Evolutionary conservation across 1,284 basidiomycete genomes (phyloP).

Genomic region (Ceratobasidium sp.): DNA sequence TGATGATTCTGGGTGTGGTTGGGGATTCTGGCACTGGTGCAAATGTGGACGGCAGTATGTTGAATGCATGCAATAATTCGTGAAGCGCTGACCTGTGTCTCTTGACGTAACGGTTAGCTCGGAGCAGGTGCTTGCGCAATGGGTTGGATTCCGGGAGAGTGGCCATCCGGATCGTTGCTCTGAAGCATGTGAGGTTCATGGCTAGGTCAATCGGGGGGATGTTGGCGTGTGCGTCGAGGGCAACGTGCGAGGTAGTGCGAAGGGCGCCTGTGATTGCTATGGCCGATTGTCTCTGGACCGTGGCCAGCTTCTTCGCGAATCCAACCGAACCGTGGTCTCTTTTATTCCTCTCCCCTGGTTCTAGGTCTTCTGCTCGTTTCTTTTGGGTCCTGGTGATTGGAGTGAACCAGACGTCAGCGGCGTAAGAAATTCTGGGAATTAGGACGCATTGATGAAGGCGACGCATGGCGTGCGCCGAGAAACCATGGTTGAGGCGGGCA

Average conservation of each 20-base stretch:
- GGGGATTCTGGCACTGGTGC: conserved; percentile 11
- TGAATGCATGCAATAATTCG: background rate
- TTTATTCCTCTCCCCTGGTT: background rate
- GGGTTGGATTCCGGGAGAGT: conserved; percentile 42
- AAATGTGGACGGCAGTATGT: conserved; percentile 16
- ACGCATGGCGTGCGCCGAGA: conserved; percentile 38
- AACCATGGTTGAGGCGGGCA: conserved; percentile 44
- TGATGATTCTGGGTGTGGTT: conserved; percentile 11
- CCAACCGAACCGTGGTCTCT: background rate
- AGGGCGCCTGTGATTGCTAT: conserved; percentile 46
- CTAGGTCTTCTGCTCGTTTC: conserved; percentile 17
- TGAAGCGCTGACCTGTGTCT: conserved; percentile 23
- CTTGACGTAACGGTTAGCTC: background rate
- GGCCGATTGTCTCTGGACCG: conserved; percentile 38
- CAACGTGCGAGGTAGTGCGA: conserved; percentile 33
- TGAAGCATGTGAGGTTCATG: conserved; percentile 17
- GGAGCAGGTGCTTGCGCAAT: background rate
- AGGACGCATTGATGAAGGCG: conserved; percentile 42
- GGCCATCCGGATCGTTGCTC: conserved; percentile 32
- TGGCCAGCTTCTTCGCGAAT: conserved; percentile 6
- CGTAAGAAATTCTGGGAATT: conserved; percentile 44
- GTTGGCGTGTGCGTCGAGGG: conserved; percentile 43
- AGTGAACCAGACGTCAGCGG: conserved; percentile 38
- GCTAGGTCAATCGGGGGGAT: conserved; percentile 17
- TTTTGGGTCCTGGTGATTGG: background rate